Evolutionary conservation across 2,329 filamentous ascomycete species (phyloP).

Genomic region (Fusarium guadeloupense): DNA sequence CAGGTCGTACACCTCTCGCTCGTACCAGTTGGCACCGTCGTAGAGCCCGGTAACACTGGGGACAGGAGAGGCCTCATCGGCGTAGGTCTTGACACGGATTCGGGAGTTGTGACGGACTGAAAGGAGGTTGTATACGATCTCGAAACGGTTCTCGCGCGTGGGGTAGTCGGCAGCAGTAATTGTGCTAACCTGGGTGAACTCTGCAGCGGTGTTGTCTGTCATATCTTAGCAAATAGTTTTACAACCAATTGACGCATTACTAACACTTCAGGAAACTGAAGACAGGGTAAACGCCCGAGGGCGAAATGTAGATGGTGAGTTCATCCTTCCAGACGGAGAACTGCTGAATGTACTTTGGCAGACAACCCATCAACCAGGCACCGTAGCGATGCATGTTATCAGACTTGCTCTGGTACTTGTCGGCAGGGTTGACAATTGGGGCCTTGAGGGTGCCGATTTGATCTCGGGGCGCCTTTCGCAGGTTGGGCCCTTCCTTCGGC

Average conservation of each 20-base stretch:
- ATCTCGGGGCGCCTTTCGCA: constrained; percentile 70
- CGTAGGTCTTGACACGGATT: constrained; percentile 98
- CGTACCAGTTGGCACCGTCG: constrained; percentile 98
- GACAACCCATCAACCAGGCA: constrained; percentile 93
- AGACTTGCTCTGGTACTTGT: constrained; percentile 89
- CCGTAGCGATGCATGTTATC: constrained; percentile 93
- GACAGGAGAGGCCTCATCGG: constrained; percentile 93
- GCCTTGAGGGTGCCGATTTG: constrained; percentile 73
- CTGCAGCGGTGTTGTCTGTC: constrained; percentile 90
- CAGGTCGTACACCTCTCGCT: constrained; percentile 96
- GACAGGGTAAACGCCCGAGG: constrained; percentile 86
- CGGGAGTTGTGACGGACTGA: constrained; percentile 96
- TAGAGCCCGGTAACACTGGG: constrained; percentile 87
- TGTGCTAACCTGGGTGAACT: constrained; percentile 92
- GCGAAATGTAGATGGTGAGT: constrained; percentile 91
- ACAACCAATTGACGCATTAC: constrained; percentile 26
- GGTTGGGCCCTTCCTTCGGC: constrained; percentile 71
- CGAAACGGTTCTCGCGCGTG: constrained; percentile 93
- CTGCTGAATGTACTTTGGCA: constrained; percentile 98
- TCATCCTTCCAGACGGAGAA: constrained; percentile 99
- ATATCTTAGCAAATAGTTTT: constrained; percentile 10
- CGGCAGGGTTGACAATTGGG: constrained; percentile 87
- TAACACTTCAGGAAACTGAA: constrained; percentile 90
- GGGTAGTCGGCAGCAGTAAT: constrained; percentile 97
- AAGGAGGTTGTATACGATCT: constrained; percentile 97